Evolutionary conservation across 345 rosid genomes (phyloP).

Genomic region (Firmiana major): DNA sequence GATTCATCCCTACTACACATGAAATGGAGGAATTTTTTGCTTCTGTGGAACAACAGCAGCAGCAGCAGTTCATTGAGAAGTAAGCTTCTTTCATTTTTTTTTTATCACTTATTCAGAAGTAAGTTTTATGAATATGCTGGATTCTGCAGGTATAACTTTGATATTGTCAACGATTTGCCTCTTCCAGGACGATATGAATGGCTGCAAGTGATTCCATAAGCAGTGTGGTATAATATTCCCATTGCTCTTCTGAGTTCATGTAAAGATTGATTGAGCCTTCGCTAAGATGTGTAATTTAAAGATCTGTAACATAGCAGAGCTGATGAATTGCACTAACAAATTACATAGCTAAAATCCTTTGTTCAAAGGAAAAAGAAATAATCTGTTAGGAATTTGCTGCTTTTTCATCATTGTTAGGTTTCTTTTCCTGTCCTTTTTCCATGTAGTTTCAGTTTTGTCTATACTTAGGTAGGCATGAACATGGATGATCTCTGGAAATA

Average conservation of each 20-base stretch:
- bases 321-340: constrained; percentile 32
- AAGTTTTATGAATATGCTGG: neutral
- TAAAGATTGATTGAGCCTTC: constrained; percentile 21
- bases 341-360: constrained; percentile 15
- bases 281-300: constrained; percentile 35
- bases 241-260: constrained; percentile 11
- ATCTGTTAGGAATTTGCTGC: constrained; percentile 16
- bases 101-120: neutral
- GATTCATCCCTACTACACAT: neutral
- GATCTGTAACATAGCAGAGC: constrained; percentile 33
- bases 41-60: constrained; percentile 50
- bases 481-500: constrained; percentile 28
- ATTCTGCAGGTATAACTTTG: constrained; percentile 75
- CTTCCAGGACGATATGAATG: constrained; percentile 72
- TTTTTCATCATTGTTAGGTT: constrained; percentile 18
- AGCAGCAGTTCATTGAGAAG: constrained; percentile 54
- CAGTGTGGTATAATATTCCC: constrained; percentile 1
- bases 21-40: constrained; percentile 84
- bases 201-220: constrained; percentile 52
- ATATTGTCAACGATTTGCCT: constrained; percentile 55
- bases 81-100: constrained; percentile 21
- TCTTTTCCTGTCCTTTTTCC: neutral
- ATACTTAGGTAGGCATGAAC: constrained; percentile 24
- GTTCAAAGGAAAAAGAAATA: constrained; percentile 2
- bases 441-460: constrained; percentile 21